Evolutionary conservation across 306 rosid species (phyloP).

Genomic region (Lathyrus sativus): DNA sequence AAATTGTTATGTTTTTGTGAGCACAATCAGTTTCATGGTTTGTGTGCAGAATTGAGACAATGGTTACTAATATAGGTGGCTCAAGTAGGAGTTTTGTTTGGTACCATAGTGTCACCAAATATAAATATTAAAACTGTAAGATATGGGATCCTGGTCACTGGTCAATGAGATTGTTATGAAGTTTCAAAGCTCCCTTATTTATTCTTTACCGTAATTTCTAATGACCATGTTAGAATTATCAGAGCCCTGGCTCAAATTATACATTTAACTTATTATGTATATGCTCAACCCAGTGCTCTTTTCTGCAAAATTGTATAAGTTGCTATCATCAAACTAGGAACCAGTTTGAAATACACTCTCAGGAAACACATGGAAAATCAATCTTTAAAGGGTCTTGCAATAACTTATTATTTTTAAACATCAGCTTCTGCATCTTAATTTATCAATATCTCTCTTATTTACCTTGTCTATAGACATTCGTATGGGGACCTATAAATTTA

Average conservation of each 20-base stretch:
- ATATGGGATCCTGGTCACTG: conserved; percentile 1
- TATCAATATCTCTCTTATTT: conserved; percentile 3
- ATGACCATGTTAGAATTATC: background rate
- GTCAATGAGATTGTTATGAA: conserved; percentile 14
- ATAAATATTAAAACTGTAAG: conserved; percentile 2
- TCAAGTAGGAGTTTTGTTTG: conserved; percentile 11
- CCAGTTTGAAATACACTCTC: conserved; percentile 3
- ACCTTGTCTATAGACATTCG: background rate
- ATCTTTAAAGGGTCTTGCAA: background rate
- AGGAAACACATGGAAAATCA: background rate
- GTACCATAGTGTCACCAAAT: conserved; percentile 13
- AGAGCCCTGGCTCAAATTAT: conserved; percentile 16
- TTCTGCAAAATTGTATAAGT: background rate
- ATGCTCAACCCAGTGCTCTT: conserved; percentile 10
- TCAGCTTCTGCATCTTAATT: background rate
- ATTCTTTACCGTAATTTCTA: conserved; percentile 4
- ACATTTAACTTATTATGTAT: background rate
- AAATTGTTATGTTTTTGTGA: background rate
- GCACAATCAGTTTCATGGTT: conserved; percentile 13
- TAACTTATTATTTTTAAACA: background rate
- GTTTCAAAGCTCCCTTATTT: conserved; percentile 19
- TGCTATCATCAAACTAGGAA: background rate
- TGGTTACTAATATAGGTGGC: background rate
- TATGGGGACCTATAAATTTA: background rate
- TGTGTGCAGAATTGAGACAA: conserved; percentile 23